Percentiles rank a stretch among this genome's conserved stretches.
Conservation (phyloP, 371 early-diverging fungal species). For the Fennellomyces sp. region DNA sequence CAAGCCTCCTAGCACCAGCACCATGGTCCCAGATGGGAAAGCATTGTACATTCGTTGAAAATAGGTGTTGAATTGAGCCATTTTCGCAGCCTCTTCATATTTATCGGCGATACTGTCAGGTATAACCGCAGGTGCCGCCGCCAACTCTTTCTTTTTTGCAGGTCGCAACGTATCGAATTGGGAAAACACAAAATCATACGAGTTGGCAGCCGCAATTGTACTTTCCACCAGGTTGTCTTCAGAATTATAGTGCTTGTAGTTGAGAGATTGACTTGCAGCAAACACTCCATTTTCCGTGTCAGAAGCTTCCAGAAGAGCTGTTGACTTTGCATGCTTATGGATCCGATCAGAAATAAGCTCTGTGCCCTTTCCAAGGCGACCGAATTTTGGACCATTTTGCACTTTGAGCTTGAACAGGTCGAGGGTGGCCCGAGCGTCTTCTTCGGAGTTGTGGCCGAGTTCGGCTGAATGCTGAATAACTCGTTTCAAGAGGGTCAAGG, state of each 20-base stretch:
- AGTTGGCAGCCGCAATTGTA: constrained; percentile 21
- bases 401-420: constrained; percentile 71
- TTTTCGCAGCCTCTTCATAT: constrained; percentile 2
- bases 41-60: constrained; percentile 39
- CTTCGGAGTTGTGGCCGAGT: constrained; percentile 77
- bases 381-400: constrained; percentile 50
- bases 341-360: constrained; percentile 60
- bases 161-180: constrained; percentile 13
- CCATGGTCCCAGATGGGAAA: constrained; percentile 45
- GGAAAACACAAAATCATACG: constrained; percentile 33
- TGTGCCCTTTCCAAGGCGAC: constrained; percentile 38
- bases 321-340: constrained; percentile 32
- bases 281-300: constrained; percentile 17
- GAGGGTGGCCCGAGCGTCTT: constrained; percentile 78
- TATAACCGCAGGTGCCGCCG: constrained; percentile 7
- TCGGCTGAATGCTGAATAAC: constrained; percentile 57
- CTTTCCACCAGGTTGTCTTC: constrained; percentile 32
- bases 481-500: constrained; percentile 59
- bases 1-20: constrained; percentile 55
- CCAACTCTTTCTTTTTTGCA: background rate
- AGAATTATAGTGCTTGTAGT: constrained; percentile 26
- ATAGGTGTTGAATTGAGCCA: constrained; percentile 36
- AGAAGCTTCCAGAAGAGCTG: constrained; percentile 49
- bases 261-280: constrained; percentile 20
- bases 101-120: constrained; percentile 1